These are phyloP conservation scores for Trichoderma arundinaceum DNA, from an alignment of 2,329 filamentous ascomycete genomes.

Conservation along the genomic window DNA sequence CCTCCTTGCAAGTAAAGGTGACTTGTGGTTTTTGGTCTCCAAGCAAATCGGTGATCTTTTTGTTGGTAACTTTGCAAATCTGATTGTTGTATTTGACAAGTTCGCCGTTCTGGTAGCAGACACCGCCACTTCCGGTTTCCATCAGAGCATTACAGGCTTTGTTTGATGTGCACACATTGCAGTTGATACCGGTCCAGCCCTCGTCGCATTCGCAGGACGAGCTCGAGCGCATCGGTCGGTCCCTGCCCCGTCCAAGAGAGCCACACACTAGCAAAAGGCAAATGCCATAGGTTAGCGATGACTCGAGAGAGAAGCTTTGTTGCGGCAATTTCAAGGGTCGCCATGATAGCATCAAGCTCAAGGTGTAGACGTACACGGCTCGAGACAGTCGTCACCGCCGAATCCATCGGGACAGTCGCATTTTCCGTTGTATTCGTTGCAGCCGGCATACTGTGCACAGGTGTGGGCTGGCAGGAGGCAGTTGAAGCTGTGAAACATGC, in stretches of 20 bases:
- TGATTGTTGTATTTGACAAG: slow-evolving; percentile 95
- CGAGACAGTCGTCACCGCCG: slow-evolving; percentile 89
- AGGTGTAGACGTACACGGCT: slow-evolving; percentile 65
- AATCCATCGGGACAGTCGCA: slow-evolving; percentile 92
- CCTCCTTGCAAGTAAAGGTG: slow-evolving; percentile 87
- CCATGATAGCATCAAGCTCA: neutral
- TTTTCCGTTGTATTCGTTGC: slow-evolving; percentile 88
- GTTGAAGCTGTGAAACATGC: slow-evolving; percentile 76
- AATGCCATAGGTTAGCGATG: slow-evolving; percentile 1
- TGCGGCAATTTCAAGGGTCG: neutral
- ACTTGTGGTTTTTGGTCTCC: slow-evolving; percentile 87
- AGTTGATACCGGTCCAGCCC: slow-evolving; percentile 96
- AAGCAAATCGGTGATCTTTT: slow-evolving; percentile 86
- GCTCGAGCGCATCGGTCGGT: slow-evolving; percentile 75
- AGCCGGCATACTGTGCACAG: slow-evolving; percentile 88
- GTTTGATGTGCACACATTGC: slow-evolving; percentile 89
- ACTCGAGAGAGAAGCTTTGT: neutral
- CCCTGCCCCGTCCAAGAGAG: slow-evolving; percentile 78
- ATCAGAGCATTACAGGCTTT: slow-evolving; percentile 87
- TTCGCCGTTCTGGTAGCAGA: slow-evolving; percentile 90
- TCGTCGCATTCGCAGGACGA: slow-evolving; percentile 83
- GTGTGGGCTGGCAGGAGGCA: slow-evolving; percentile 91
- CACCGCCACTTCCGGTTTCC: slow-evolving; percentile 78
- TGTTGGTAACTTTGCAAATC: slow-evolving; percentile 96
- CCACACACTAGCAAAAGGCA: slow-evolving; percentile 70